Conservation (phyloP, 2,329 filamentous ascomycete species). For the Pseudofabraea citricarpa region DNA sequence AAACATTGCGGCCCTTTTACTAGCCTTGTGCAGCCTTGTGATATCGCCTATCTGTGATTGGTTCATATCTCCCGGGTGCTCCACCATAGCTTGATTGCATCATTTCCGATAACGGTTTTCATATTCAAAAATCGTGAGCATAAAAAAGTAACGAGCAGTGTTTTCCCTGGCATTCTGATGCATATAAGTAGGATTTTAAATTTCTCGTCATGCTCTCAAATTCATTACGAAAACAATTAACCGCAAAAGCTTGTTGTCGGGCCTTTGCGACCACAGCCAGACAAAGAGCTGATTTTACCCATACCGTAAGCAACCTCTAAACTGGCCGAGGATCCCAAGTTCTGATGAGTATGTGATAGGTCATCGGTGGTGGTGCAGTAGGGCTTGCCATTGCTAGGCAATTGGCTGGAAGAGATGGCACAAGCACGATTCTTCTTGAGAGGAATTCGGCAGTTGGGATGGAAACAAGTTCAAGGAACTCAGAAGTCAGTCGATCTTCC, state of each 20-base stretch:
- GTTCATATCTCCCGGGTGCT: too few relatives aligned
- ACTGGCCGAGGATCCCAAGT: background rate
- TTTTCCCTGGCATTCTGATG: too few relatives aligned
- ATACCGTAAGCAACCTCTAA: slow-evolving; percentile 21
- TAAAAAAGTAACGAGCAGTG: too few relatives aligned
- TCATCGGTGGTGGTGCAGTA: slow-evolving; percentile 62
- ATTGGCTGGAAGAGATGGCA: slow-evolving; percentile 53
- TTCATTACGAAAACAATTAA: slow-evolving; percentile 10
- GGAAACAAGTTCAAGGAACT: slow-evolving; percentile 69
- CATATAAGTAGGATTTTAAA: too few relatives aligned
- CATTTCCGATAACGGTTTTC: too few relatives aligned
- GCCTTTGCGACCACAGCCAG: slow-evolving; percentile 19
- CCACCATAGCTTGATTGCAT: too few relatives aligned
- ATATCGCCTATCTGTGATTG: too few relatives aligned
- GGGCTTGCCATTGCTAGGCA: slow-evolving; percentile 62
- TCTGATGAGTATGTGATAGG: slow-evolving; percentile 11
- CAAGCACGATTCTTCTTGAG: slow-evolving; percentile 63
- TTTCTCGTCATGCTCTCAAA: slow-evolving; percentile 11
- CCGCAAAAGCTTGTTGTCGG: slow-evolving; percentile 7
- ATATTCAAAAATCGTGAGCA: too few relatives aligned
- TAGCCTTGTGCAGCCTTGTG: too few relatives aligned
- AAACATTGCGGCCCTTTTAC: too few relatives aligned
- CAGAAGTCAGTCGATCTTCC: slow-evolving; percentile 40
- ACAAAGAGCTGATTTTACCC: slow-evolving; percentile 26
- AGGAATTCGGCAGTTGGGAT: slow-evolving; percentile 59